Conservation (phyloP, 192 early-diverging fungal species). For the Spinellus fusiger region DNA sequence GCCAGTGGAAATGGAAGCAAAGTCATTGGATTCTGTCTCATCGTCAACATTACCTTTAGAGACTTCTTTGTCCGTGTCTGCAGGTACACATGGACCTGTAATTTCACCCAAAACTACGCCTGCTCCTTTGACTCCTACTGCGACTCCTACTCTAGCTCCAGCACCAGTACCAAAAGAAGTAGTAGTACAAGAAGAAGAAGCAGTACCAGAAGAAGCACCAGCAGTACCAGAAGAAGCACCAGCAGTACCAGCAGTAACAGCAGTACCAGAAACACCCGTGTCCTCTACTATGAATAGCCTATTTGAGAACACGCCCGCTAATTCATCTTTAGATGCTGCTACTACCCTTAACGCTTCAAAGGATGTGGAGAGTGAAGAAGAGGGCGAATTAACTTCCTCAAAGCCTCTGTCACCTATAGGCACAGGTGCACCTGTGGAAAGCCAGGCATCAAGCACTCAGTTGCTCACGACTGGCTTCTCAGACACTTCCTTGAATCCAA, state of each 20-base stretch:
- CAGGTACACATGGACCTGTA: neutral
- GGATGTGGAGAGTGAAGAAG: slow-evolving; percentile 24
- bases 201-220: neutral
- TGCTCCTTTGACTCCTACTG: neutral
- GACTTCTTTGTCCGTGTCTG: neutral
- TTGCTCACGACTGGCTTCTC: neutral
- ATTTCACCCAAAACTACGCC: neutral
- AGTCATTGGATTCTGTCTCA: neutral
- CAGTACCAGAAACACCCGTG: neutral
- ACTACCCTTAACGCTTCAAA: neutral
- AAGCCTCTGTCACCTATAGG: slow-evolving; percentile 6
- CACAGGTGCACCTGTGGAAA: neutral
- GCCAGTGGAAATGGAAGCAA: neutral
- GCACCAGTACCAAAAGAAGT: neutral
- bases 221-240: neutral
- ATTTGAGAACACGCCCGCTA: neutral
- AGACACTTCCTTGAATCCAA: neutral
- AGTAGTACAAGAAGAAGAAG: neutral
- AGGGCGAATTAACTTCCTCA: slow-evolving; percentile 13
- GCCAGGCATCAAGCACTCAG: neutral
- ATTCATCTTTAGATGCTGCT: neutral
- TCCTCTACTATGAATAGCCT: neutral
- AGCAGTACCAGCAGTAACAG: too few relatives aligned
- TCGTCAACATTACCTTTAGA: neutral
- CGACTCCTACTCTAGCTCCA: neutral